phyloP scores from a whole-genome alignment of 495 filamentous ascomycete species.

The Xylaria acuta region DNA sequence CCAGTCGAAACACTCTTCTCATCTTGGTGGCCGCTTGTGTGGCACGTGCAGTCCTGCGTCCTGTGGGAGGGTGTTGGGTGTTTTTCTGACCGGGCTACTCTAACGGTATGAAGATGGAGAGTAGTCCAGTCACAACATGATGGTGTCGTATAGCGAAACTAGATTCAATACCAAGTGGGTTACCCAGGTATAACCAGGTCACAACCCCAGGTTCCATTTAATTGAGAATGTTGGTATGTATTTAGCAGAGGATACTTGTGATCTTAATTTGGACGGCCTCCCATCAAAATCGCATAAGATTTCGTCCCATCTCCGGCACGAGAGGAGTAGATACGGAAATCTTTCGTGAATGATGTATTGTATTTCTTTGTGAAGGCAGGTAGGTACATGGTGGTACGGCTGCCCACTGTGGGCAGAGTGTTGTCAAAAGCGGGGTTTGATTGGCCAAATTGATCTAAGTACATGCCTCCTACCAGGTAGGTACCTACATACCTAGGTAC shows the following conservation, averaged over 20 bases:
- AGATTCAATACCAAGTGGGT: background rate
- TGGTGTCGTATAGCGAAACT: background rate
- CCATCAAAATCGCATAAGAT: background rate
- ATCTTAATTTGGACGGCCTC: background rate
- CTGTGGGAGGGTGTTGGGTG: background rate
- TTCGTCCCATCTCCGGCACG: background rate
- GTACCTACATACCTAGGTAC: background rate
- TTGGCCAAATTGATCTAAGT: background rate
- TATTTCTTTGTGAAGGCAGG: too few species aligned
- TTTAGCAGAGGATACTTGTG: too few species aligned
- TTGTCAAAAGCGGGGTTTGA: background rate
- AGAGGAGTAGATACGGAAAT: background rate
- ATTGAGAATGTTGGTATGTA: background rate
- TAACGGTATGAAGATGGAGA: background rate
- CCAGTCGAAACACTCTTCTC: slow-evolving; percentile 5
- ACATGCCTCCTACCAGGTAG: background rate
- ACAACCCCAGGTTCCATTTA: background rate
- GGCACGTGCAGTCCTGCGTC: background rate
- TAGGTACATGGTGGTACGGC: background rate
- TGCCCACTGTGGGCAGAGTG: background rate
- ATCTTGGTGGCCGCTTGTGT: background rate
- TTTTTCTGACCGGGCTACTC: background rate
- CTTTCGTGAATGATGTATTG: background rate
- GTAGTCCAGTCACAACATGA: background rate
- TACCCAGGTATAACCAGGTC: background rate